phyloP scores from a whole-genome alignment of 129 eudicot species.

The Helichrysum umbraculigerum region DNA sequence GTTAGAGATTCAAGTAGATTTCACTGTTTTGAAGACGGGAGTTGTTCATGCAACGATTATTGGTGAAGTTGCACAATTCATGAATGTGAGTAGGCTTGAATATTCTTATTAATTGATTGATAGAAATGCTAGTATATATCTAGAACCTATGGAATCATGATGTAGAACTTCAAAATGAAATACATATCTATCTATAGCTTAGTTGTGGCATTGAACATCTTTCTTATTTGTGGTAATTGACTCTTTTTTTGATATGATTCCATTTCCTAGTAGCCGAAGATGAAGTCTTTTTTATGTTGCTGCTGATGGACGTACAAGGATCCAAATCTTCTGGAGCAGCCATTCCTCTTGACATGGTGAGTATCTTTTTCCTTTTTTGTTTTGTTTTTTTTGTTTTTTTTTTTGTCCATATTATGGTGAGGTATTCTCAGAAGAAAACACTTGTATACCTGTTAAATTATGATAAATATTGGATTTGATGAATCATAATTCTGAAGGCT shows the following conservation, averaged over 20 bases:
- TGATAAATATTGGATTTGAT: no score
- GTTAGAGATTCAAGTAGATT: slow-evolving; percentile 71
- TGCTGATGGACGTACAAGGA: background rate
- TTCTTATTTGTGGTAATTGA: background rate
- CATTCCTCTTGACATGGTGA: background rate
- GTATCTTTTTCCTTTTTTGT: background rate
- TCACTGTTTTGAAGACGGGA: slow-evolving; percentile 62
- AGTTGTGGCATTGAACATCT: no score
- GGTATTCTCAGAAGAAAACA: no score
- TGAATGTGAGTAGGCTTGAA: background rate
- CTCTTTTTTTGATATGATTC: background rate
- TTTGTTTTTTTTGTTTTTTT: no score
- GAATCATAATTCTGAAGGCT: no score
- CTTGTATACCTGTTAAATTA: no score
- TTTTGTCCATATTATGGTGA: no score
- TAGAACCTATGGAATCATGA: background rate
- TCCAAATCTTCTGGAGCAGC: background rate
- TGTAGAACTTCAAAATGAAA: background rate
- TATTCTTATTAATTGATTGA: background rate
- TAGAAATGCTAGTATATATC: background rate
- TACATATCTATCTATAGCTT: no score
- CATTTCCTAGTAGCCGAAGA: background rate
- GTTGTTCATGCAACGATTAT: slow-evolving; percentile 70
- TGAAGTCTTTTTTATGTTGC: background rate
- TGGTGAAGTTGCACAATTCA: slow-evolving; percentile 34